These are phyloP conservation scores for Amoebophrya sp. DNA, from an alignment of 169 alveolate genomes.

Conservation along the genomic window DNA sequence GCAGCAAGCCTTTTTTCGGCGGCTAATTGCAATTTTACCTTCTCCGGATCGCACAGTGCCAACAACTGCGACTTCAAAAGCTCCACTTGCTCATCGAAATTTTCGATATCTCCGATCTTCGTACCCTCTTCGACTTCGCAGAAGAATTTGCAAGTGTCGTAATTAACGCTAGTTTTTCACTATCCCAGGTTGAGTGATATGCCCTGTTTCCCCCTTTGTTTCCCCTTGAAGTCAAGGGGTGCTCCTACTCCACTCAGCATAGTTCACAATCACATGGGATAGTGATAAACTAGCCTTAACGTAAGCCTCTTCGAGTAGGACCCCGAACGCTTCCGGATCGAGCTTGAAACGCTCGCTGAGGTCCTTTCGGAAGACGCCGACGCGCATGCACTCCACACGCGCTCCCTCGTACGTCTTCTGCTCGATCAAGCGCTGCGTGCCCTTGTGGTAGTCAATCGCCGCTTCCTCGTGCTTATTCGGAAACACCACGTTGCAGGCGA, in stretches of 20 bases:
- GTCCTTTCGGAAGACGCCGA: slow-evolving; percentile 86
- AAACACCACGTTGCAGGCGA: slow-evolving; percentile 80
- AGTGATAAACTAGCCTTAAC: no score
- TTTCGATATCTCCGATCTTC: slow-evolving; percentile 60
- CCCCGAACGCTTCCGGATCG: slow-evolving; percentile 59
- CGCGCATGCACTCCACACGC: slow-evolving; percentile 60
- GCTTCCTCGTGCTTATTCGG: slow-evolving; percentile 87
- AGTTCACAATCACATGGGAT: no score
- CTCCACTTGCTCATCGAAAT: slow-evolving; percentile 62
- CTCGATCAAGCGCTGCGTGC: slow-evolving; percentile 44
- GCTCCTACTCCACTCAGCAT: no score
- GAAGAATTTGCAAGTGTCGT: slow-evolving; percentile 30
- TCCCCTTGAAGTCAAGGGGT: no score
- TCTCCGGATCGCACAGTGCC: slow-evolving; percentile 51
- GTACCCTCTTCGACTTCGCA: slow-evolving; percentile 66
- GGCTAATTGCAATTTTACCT: not conserved
- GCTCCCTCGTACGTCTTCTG: slow-evolving; percentile 47
- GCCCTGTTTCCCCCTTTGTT: no score
- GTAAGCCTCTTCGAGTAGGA: slow-evolving; percentile 12
- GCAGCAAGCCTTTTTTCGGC: not conserved
- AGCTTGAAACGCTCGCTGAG: slow-evolving; percentile 82
- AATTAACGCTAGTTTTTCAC: no score
- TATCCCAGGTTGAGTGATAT: no score
- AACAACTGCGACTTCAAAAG: slow-evolving; percentile 57
- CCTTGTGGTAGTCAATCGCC: slow-evolving; percentile 67